phyloP scores from a whole-genome alignment of 2,329 filamentous ascomycete genomes.

The Rasamsonia emersonii region DNA sequence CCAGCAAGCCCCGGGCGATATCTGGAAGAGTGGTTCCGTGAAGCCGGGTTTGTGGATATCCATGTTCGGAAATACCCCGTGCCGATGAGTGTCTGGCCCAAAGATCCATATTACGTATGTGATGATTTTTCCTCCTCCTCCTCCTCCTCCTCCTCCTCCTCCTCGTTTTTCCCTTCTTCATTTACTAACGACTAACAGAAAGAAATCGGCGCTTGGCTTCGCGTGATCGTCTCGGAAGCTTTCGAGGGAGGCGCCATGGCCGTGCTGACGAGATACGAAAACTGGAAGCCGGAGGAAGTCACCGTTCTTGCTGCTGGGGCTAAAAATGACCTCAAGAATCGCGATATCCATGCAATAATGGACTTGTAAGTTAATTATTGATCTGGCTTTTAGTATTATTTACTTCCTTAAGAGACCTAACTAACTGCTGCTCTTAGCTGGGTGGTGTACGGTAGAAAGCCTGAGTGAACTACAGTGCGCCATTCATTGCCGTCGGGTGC shows the following conservation, averaged over 20 bases:
- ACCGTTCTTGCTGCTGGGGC: not conserved
- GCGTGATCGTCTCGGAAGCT: not conserved
- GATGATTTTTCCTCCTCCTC: not conserved
- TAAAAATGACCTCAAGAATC: not conserved
- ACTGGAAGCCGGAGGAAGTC: conserved; percentile 2
- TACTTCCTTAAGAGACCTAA: no score
- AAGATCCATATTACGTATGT: conserved; percentile 4
- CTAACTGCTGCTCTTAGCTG: no score
- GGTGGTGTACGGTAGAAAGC: no score
- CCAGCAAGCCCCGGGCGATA: conserved; percentile 3
- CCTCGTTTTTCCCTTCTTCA: not conserved
- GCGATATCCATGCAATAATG: not conserved
- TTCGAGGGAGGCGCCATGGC: conserved; percentile 2
- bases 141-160: not conserved
- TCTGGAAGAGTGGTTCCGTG: conserved; percentile 4
- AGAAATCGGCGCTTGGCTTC: not conserved
- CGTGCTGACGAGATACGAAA: not conserved
- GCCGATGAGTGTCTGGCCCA: conserved; percentile 5
- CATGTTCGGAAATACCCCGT: conserved; percentile 2
- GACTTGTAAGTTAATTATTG: conserved; percentile 3
- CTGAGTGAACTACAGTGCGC: no score
- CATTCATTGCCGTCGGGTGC: no score
- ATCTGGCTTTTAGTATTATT: no score
- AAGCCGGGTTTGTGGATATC: conserved; percentile 5
- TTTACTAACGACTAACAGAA: not conserved